phyloP scores from a whole-genome alignment of 1,284 basidiomycete species.

The Vanrija pseudolonga region DNA sequence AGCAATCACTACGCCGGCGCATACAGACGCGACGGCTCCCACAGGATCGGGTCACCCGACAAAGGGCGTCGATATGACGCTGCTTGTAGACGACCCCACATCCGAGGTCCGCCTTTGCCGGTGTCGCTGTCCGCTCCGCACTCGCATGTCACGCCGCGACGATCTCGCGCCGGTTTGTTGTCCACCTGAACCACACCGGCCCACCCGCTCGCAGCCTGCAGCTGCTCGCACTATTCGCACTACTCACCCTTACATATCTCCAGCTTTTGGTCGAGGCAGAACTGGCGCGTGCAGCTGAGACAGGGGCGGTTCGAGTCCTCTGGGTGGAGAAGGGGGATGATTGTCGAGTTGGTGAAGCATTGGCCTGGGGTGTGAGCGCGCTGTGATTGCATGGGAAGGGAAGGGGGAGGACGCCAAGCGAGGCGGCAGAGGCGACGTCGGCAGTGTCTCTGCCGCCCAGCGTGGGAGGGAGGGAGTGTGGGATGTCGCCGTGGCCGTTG shows the following conservation, averaged over 20 bases:
- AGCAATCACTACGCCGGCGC: too few relatives aligned
- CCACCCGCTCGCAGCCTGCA: neutral
- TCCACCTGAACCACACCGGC: neutral
- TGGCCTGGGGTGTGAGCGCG: conserved; percentile 61
- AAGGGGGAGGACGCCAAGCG: too few relatives aligned
- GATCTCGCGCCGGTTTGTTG: too few relatives aligned
- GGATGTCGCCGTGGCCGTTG: too few relatives aligned
- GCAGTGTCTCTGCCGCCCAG: neutral
- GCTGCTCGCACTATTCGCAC: too few relatives aligned
- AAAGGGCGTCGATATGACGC: too few relatives aligned
- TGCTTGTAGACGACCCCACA: too few relatives aligned
- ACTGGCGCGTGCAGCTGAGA: conserved; percentile 86
- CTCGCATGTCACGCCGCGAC: too few relatives aligned
- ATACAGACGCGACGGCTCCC: neutral
- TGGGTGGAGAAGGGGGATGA: conserved; percentile 73
- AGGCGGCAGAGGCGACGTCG: neutral
- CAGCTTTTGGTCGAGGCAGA: conserved; percentile 90
- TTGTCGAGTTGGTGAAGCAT: conserved; percentile 86
- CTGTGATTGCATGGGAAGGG: neutral
- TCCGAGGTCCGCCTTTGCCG: too few relatives aligned
- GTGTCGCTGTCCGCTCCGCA: too few relatives aligned
- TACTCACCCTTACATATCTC: conserved; percentile 60
- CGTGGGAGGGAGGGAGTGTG: too few relatives aligned
- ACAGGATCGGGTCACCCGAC: too few relatives aligned
- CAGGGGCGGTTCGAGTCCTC: conserved; percentile 84